Base-by-base conservation (phyloP, 2,329 filamentous ascomycete species). In the Aspergillus proliferans region DNA sequence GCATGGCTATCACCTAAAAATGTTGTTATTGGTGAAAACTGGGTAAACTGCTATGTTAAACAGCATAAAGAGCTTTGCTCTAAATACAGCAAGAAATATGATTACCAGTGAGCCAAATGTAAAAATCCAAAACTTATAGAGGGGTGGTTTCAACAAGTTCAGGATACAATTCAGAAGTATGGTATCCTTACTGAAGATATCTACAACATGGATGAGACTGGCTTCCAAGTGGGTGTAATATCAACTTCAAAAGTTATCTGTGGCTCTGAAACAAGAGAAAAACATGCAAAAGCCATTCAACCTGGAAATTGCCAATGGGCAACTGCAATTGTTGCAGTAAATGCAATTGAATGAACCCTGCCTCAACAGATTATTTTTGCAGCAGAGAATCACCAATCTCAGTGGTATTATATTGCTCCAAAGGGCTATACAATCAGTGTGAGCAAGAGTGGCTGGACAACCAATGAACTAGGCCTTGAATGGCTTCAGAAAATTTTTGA, bases 291-390 rank as follows among this genome's bases (percentile, higher is more conserved):
- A 47, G 46, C 42, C 45, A 51, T 53, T 6, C 19, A 49, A 10
- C 6, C 22, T 6, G 40, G 24, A 7, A 49, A 49, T 42, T 28
- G 26, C 43, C 39, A 53, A 49, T 53, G 47, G 38, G 39, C 52
- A 43, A 52, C 28, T 42, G 43, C 50, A 39, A 54, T 54, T 47
- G 33, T 52, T 49, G 38, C 36, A 43, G 28, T 49, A 40, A 49
- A 42, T 19, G 6, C 33, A 45, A 44, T n/a, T 14, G 47, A 43
- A 19, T 21, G 9, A 1, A 1, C 15, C 15, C 15, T 15, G 15
- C 15, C 15, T 15, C 15, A 15, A 15, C 15, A 15, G 15, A 15
- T 15, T 15, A 15, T 15, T 1, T 15, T 15, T 15, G 15, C 15
- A 15, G 15, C 15, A 15, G 15, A 15, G 15, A 15, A 15, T 15